These are phyloP conservation scores for Skeletonema grethae DNA, from an alignment of 108 stramenopile species.

Conservation along the genomic window DNA sequence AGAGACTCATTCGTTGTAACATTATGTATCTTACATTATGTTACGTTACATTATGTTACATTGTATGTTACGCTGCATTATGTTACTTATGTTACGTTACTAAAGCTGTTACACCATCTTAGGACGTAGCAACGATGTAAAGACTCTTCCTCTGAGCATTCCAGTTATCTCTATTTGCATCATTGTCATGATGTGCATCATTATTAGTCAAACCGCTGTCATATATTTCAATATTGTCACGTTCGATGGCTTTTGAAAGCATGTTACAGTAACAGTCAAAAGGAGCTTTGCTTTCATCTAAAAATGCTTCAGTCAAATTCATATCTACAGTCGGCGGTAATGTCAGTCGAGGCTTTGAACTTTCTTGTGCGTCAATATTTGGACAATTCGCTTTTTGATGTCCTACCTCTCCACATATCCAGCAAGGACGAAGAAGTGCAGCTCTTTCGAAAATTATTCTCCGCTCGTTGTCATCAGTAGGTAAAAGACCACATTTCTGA, in stretches of 20 bases:
- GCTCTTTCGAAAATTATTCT: constrained; percentile 31
- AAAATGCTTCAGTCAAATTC: constrained; percentile 52
- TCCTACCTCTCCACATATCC: constrained; percentile 62
- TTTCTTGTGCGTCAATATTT: constrained; percentile 6
- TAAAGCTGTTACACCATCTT: too few relatives aligned
- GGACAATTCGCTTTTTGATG: constrained; percentile 59
- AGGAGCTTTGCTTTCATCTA: constrained; percentile 21
- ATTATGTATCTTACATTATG: background rate
- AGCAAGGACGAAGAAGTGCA: constrained; percentile 50
- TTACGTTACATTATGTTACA: too few relatives aligned
- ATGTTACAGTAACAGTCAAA: constrained; percentile 57
- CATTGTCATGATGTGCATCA: constrained; percentile 42
- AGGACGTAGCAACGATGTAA: constrained; percentile 48
- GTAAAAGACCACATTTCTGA: constrained; percentile 40
- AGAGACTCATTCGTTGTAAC: background rate
- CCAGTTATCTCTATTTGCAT: constrained; percentile 54
- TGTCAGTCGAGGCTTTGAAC: constrained; percentile 23
- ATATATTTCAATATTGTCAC: constrained; percentile 37
- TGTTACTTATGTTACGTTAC: too few relatives aligned
- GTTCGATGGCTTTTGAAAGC: constrained; percentile 43
- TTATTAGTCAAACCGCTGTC: constrained; percentile 46
- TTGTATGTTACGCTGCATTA: too few relatives aligned
- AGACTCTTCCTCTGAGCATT: constrained; percentile 63
- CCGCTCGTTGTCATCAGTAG: constrained; percentile 27
- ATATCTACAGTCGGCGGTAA: constrained; percentile 47